These are phyloP conservation scores for Acacia crassicarpa DNA, from an alignment of 306 rosid genomes.

Conservation along the genomic window DNA sequence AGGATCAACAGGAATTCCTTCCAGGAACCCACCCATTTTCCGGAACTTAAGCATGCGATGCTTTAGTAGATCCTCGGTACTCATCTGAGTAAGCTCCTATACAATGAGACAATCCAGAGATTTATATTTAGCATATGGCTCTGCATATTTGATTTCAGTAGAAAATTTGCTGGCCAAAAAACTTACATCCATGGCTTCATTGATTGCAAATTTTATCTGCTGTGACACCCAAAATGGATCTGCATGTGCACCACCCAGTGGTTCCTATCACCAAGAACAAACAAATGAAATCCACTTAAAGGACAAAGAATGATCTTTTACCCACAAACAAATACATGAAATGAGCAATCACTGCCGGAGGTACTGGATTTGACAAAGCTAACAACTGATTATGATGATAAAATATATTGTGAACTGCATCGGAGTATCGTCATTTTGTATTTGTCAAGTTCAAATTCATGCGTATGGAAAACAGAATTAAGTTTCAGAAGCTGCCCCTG, in stretches of 20 bases:
- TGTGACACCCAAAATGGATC: constrained; percentile 84
- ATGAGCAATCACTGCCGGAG: constrained; percentile 17
- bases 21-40: constrained; percentile 77
- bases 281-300: constrained; percentile 25
- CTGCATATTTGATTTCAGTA: constrained; percentile 20
- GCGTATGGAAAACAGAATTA: not conserved
- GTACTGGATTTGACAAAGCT: constrained; percentile 15
- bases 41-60: constrained; percentile 84
- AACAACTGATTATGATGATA: not conserved
- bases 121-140: constrained; percentile 23
- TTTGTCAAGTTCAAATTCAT: no score
- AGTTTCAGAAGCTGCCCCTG: not conserved
- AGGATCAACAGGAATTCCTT: constrained; percentile 76
- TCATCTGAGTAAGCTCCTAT: constrained; percentile 76
- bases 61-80: constrained; percentile 55
- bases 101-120: constrained; percentile 25
- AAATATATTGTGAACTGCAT: not conserved
- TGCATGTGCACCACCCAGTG: constrained; percentile 93
- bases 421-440: no score
- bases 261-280: constrained; percentile 61
- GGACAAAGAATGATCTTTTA: not conserved
- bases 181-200: constrained; percentile 84
- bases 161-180: constrained; percentile 15
- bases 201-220: constrained; percentile 75
- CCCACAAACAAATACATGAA: not conserved